Base-by-base conservation (phyloP, 805 yeast species). In the Saturnispora hagleri region DNA sequence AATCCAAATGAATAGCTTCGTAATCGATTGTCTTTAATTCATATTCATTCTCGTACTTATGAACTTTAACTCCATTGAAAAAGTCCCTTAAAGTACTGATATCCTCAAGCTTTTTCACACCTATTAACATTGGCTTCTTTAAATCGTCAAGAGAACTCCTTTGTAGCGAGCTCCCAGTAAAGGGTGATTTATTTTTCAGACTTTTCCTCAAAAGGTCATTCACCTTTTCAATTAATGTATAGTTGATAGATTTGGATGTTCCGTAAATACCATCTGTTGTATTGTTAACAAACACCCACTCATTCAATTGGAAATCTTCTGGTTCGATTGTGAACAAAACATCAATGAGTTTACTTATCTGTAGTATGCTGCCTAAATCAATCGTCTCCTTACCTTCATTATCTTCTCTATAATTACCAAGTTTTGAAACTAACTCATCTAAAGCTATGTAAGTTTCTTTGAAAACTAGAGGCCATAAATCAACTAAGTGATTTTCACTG, bases 251-350 rank as follows among this genome's bases (percentile, higher is more conserved):
- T 12, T 60, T 53, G 8, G 46, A 35, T 3, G 45, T 26, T 5
- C 62, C 54, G 43, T 59, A 65, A 28, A 66, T 63, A 1, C 68
- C 69, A 52, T 67, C 69, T 1, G 64, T 54, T 4, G 63, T 81
- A 58, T 85, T 88, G 27, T 82, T 74, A 10, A 91, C 77, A 62
- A 89, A 93, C 2, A 93, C 70, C 98, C 98, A 91, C 60, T 89
- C 93, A 55, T 79, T 62, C 65, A 79, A 62, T 66, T 82, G 83
- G 72, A 91, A 75, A 53, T 89, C 96, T 62, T 90, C 97, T 42
- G 75, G 74, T 36, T 81, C 79, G 52, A 89, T 58, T 2, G 84
- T 72, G 20, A 91, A 64, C 22, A 89, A 64, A 31, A 86, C 74
- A 62, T 91, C 99, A 46, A 93, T 69, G 15, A 93, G 69, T 64